Base-by-base conservation (phyloP, 768 basidiomycete species). In the Tricholoma sp. region DNA sequence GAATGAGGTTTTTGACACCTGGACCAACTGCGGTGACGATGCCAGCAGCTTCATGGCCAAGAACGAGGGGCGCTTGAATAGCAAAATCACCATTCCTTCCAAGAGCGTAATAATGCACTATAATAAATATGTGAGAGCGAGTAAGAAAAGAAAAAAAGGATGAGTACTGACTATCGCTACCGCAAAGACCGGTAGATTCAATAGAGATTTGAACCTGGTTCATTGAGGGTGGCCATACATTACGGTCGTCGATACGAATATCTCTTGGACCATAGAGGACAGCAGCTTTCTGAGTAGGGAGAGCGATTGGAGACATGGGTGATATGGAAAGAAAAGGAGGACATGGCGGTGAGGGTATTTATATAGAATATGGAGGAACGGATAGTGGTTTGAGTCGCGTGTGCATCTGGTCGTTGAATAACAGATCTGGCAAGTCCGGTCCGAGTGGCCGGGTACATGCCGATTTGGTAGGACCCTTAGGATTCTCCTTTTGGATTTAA, bases 1-100 rank as follows among this genome's bases (percentile, higher is more conserved):
- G 80, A 12, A 74, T 69, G 57, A 94, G 73, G 65, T 80, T 65
- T 60, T 75, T 78, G 44, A 87, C 86, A 15, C 85, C 84, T 11
- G 86, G 80, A 10, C 90, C 89, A 56, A 96, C 78, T n/a, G 91
- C 86, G 55, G 88, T 86, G 65, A 98, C 76, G 65, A 91, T 71
- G 33, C 94, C 95, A n/a, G 91, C 84, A 0, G 94, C 80, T 76
- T 98, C 95, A 71, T 98, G 95, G 24, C 95, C 96, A 32, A 98
- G 87, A 47, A 94, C 88, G 57, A 98, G 83, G 4, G 95, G 94
- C 6, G 84, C 78, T 58, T 84, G 88, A 59, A 97, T 78, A 51
- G 85, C 87, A 73, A 95, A 97, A 70, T 93, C 91, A 49, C 94
- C 95, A 70, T 97, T 98, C 42, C 91, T 83, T 18, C 89, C 94